phyloP scores from a whole-genome alignment of 208 protist species.

The Leptomonas pyrrhocoris region DNA sequence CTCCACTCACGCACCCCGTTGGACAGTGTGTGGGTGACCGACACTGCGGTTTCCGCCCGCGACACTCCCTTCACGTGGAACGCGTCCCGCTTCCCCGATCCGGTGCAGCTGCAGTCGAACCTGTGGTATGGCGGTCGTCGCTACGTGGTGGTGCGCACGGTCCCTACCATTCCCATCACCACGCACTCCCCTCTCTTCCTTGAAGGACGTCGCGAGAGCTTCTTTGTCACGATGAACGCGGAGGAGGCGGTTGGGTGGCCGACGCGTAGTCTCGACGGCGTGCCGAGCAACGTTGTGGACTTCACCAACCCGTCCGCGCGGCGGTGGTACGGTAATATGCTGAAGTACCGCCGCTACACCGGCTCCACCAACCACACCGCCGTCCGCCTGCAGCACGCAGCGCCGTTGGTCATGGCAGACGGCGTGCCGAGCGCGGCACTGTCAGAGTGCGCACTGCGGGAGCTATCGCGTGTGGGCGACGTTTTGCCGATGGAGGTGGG shows the following conservation, averaged over 20 bases:
- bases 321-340: constrained; percentile 87
- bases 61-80: constrained; percentile 58
- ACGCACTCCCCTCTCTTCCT: constrained; percentile 68
- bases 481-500: constrained; percentile 91
- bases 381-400: constrained; percentile 97
- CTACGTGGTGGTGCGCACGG: constrained; percentile 95
- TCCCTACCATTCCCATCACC: constrained; percentile 95
- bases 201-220: constrained; percentile 56
- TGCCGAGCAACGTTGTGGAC: constrained; percentile 91
- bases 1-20: constrained; percentile 31
- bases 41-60: constrained; percentile 20
- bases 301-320: constrained; percentile 86
- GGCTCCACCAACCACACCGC: constrained; percentile 93
- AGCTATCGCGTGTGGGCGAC: constrained; percentile 19
- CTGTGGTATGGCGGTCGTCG: constrained; percentile 75
- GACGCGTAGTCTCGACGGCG: constrained; percentile 34
- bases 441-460: constrained; percentile 61
- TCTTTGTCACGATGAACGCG: constrained; percentile 83
- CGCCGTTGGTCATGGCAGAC: constrained; percentile 73
- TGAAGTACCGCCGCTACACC: constrained; percentile 87
- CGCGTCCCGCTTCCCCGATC: constrained; percentile 86
- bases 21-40: constrained; percentile 41
- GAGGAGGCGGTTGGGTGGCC: constrained; percentile 37
- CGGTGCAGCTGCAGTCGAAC: constrained; percentile 81
- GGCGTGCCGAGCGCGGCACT: neutral